Evolutionary conservation across 2,329 filamentous ascomycete genomes (phyloP), one percentile per base, ranked within the genome.

Genomic region (Geosmithia putterillii): DNA sequence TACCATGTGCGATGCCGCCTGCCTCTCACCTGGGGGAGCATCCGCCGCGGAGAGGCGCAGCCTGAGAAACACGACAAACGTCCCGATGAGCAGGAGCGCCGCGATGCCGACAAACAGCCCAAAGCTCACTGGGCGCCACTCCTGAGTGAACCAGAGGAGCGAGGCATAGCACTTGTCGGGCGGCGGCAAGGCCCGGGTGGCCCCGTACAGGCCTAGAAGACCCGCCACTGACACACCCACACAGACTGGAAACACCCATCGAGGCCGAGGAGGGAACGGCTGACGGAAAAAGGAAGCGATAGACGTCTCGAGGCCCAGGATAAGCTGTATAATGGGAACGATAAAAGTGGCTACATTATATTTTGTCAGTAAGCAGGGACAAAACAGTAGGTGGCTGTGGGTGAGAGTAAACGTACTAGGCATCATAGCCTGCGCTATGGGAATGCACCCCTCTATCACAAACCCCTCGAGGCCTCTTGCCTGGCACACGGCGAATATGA

Each of bases 1-100:
- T 10, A 82, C 74, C 76, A 84, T 83, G 46, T 77, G 69, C 7
- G 80, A 83, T 4, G 81, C 80, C 28, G 75, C 68, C 45, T 78
- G 70, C 40, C 81, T 66, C 56, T 84, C 76, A 14, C 67, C 61
- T 71, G 12, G 36, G 14, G 3, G 23, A 14, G 3, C 10, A 8
- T n/a, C 2, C 19, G 22, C n/a, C 14, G 28, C 67, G 10, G 28
- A 7, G 28, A 32, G 69, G 49, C 70, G 71, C 20, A 86, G 62
- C 47, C 72, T 74, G 35, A 73, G 55, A 53, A 75, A 80, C 41
- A 83, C 71, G 21, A 71, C 58, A 12, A 69, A 52, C n/a, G 67
- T 66, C 48, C 72, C 67, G 12, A 69, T 48, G 14, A 76, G 53
- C 42, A 83, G 60, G 20, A 70, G 54, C 32, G 66, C 56, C n/a